Base-by-base conservation (phyloP, 1,284 basidiomycete genomes). In the Tilletia horrida region DNA sequence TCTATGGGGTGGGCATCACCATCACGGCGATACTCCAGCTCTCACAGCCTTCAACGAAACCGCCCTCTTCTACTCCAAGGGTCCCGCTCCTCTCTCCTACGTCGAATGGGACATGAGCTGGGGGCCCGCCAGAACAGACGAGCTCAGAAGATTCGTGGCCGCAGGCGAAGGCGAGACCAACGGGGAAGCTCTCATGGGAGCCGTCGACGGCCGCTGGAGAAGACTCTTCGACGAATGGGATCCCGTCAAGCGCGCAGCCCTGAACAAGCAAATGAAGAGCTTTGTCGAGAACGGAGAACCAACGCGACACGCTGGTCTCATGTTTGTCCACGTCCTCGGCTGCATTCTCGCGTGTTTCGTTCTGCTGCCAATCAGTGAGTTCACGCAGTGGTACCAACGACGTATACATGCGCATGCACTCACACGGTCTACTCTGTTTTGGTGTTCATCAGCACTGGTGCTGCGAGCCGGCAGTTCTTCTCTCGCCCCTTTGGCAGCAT, bases 51-150 rank as follows among this genome's bases (percentile, higher is more conserved):
- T 80, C 48, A 78, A 80, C 67, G 78, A 80, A 65, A 76, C 76
- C 8, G 57, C 57, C 1, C 68, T 80, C 40, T 76, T 78, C 65
- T 62, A 67, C 7, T 61, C 70, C n/a, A 76, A 79, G 62, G 78
- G 78, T 27, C 71, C 78, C 9, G 75, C 76, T 21, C 76, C 78
- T n/a, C 74, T 80, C 45, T 78, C 76, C 70, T 79, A 80, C 66
- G 66, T 79, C 43, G 78, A 80, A 57, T 80, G 78, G 78, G 78
- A 80, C 71, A 78, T 70, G 67, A 72, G 23, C 31, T 71, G 67
- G 45, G 76, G 75, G 11, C 50, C 74, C 11, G 78, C 77, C 23
- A 57, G 68, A 3, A 43, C 67, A 13, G 44, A 52, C 0, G 66
- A 72, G 67, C 70, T 80, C 29, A 68, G 71, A 25, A 67, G 78